Evolutionary conservation across 306 rosid genomes (phyloP), one percentile per base, ranked within the genome.

Genomic region (Cercis canadensis): DNA sequence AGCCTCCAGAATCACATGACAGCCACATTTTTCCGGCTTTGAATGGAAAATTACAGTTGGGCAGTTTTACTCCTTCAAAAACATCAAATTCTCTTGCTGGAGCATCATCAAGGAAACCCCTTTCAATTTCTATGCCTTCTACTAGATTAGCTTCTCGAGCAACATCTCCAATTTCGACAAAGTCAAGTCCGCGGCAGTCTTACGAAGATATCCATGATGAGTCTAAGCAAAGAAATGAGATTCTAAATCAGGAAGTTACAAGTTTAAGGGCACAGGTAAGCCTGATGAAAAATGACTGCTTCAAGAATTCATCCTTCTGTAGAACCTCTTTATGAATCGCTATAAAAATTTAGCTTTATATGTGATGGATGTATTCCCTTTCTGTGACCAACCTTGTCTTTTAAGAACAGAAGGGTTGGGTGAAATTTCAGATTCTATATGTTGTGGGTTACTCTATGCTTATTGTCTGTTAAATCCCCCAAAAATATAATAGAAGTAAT

Each of bases 251-350:
- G 74, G 92, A 94, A 79, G 85, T 90, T 76, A 57, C 85, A 33
- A 81, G 67, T 68, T 84, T 94, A 66, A 86, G 84, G 88, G 75
- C 86, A 59, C 97, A 94, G 90, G 98, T 94, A 78, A 80, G 71
- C 61, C 49, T 62, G 66, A 21, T 80, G 43, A 33, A 55, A 54
- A 37, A 32, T 45, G 39, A 60, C 32, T 24, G 15, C 49, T 73
- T 68, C 54, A 29, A 37, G 8, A 57, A 46, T 68, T 11, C 57
- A 52, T 59, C 57, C 31, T 52, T 57, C 62, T 73, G 13, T 60
- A 34, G 37, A 51, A 72, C 51, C 14, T 53, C 71, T 54, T 11
- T 49, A 50, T 62, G 67, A 13, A 31, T 19, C 64, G 43, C 34
- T 43, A 36, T 57, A 62, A 56, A 51, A 31, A 37, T 39, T n/a